phyloP scores from a whole-genome alignment of 345 rosid genomes.

The Passiflora organensis region DNA sequence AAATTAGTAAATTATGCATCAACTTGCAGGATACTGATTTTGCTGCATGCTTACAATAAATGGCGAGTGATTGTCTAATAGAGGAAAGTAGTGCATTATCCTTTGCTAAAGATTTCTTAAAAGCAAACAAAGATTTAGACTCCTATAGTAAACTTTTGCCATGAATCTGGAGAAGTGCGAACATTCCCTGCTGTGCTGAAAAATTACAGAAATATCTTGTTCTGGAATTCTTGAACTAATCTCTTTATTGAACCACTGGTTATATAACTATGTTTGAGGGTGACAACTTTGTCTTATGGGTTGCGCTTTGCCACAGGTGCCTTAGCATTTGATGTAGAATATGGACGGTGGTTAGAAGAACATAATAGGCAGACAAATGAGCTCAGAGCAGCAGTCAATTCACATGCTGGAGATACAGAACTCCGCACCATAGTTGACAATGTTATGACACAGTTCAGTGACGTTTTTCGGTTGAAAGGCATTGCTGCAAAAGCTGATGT shows the following conservation, averaged over 20 bases:
- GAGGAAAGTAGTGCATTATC: no score
- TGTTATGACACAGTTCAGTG: constrained; percentile 62
- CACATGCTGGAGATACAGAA: constrained; percentile 87
- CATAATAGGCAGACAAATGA: constrained; percentile 63
- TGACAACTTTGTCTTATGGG: not conserved
- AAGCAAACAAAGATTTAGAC: no score
- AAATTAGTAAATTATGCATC: no score
- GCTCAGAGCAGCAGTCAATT: constrained; percentile 82
- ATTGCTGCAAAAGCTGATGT: constrained; percentile 84
- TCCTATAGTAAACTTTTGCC: no score
- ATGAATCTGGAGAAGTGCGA: no score
- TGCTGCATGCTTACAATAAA: constrained; percentile 1
- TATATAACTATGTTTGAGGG: not conserved
- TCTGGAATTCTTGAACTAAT: no score
- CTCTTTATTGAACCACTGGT: no score
- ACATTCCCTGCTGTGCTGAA: no score
- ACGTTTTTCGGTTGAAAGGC: constrained; percentile 73
- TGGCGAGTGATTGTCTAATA: no score
- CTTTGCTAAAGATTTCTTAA: no score
- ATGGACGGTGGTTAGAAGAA: constrained; percentile 88
- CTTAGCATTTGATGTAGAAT: constrained; percentile 78
- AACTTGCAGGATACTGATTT: no score
- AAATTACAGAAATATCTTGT: no score
- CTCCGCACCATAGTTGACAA: constrained; percentile 66
- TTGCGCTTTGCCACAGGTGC: constrained; percentile 50